Evolutionary conservation across 257 asterid species (phyloP), one percentile per base, ranked within the genome.

Genomic region (Gentiana macrophylla): DNA sequence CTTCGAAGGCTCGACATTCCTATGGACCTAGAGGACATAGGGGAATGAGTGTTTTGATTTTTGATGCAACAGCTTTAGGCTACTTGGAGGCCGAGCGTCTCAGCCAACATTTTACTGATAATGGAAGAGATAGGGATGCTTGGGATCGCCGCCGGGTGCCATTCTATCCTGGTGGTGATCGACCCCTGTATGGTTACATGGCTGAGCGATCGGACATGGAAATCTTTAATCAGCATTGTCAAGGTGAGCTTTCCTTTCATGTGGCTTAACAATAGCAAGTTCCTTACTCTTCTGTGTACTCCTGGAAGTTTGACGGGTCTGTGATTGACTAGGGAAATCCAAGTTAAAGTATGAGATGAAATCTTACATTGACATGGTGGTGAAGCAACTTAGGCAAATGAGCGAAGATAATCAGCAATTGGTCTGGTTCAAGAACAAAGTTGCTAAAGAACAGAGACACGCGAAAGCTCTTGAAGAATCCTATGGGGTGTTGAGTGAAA

Each of bases 321-420:
- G 57, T 35, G 35, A 59, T 58, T 68, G 35, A 3, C 37, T 59
- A 86, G 95, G 84, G 12, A 86, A 82, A 75, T 24, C 87, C 2
- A 82, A 77, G 51, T 67, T 81, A 74, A 86, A 76, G 62, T 86
- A 46, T 59, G 89, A 86, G 48, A 71, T 84, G 55, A 59, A 47
- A 5, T 87, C 89, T 1, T 73, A 80, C 41, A 70, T 69, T 44
- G 87, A 87, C 59, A 71, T 56, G 80, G 93, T 87, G n/a, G 80
- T 73, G 7, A 57, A 68, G 3, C 80, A 71, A 11, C 52, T 80
- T 74, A 81, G 71, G 66, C 84, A 78, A 59, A 86, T 84, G 93
- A 73, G 72, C 3, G 94, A 84, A 68, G 93, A 87, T 3, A 84
- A 87, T 64, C 92, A 84, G 59, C 87, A 64, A 72, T 74, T 84